A percentile compares a stretch with the other conserved stretches of the same genome.
phyloP scores from a whole-genome alignment of 805 yeast genomes.

The Candida ponderosae region DNA sequence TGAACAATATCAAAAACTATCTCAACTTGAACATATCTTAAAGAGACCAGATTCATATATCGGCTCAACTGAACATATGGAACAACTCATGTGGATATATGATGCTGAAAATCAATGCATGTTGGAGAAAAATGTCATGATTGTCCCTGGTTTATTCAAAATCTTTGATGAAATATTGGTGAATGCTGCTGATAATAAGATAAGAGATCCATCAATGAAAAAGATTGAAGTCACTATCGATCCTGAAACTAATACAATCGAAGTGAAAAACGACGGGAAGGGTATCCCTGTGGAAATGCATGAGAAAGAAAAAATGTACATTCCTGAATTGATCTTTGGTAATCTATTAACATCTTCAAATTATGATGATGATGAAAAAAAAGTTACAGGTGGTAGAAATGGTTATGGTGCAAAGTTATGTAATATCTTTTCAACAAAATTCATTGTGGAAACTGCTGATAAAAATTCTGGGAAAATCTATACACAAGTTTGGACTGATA shows the following conservation, averaged over 20 bases:
- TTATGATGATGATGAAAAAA: conserved; percentile 90
- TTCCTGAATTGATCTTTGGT: conserved; percentile 95
- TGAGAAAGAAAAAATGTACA: conserved; percentile 82
- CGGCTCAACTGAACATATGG: conserved; percentile 85
- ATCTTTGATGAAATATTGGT: conserved; percentile 96
- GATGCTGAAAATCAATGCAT: conserved; percentile 57
- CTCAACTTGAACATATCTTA: conserved; percentile 92
- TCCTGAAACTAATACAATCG: conserved; percentile 63
- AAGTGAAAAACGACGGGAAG: conserved; percentile 85
- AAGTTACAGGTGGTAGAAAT: conserved; percentile 97
- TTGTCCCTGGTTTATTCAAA: conserved; percentile 94
- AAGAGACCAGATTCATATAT: conserved; percentile 97
- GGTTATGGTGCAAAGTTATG: conserved; percentile 98
- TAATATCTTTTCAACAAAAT: conserved; percentile 88
- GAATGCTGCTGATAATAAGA: conserved; percentile 97
- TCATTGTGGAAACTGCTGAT: conserved; percentile 86
- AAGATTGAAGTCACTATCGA: conserved; percentile 77
- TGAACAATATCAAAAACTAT: conserved; percentile 84
- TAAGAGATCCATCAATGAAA: conserved; percentile 88
- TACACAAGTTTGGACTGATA: conserved; percentile 77
- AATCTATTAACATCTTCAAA: conserved; percentile 90
- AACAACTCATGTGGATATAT: conserved; percentile 78
- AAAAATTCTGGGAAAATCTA: conserved; percentile 52
- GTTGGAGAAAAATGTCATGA: conserved; percentile 54
- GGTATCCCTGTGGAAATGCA: conserved; percentile 96